Evolutionary conservation across 2,329 filamentous ascomycete genomes (phyloP), one percentile per base, ranked within the genome.

Genomic region (Penicillium occitanis): DNA sequence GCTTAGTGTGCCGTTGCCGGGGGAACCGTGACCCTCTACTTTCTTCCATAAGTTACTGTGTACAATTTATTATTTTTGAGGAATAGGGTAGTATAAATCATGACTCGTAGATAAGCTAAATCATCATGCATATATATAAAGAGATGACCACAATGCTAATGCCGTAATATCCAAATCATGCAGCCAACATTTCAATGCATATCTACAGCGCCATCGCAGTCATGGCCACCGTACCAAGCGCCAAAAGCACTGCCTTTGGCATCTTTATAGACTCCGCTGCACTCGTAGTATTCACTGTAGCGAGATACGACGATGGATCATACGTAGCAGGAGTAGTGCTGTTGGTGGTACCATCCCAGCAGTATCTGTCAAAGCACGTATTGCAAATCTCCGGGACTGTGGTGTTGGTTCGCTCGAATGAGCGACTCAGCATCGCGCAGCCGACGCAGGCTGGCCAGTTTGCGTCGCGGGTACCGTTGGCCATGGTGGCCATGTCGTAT

Each of bases 361-460:
- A 99, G 81, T 97, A 97, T 22, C 82, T 78, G 13, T 82, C 70
- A 78, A 97, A 98, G 81, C 95, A 99, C 60, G 84, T 73, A 51
- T 80, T 82, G 81, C 95, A 99, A 10, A 86, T 87, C 0, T 85
- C 82, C 0, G 94, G 94, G 1, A 93, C 84, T 0, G 80, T 69
- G 0, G 90, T 90, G 19, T 84, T 83, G 0, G 91, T 94, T 60
- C 92, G 86, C 68, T 87, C 83, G 70, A 95, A 86, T 70, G 89
- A 92, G 68, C 94, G 87, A 63, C 86, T 87, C 17, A 98, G 84
- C 46, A 96, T 88, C 5, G 94, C 95, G 78, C 95, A 99, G 25
- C 89, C 92, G 4, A 97, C 90, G 72, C 94, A 99, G 1, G 87
- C 84, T 0, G 90, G 84, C 94, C 95, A 99, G 69, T 90, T 78